Conservation (phyloP, 805 yeast species). For the Ascoidea asiatica region DNA sequence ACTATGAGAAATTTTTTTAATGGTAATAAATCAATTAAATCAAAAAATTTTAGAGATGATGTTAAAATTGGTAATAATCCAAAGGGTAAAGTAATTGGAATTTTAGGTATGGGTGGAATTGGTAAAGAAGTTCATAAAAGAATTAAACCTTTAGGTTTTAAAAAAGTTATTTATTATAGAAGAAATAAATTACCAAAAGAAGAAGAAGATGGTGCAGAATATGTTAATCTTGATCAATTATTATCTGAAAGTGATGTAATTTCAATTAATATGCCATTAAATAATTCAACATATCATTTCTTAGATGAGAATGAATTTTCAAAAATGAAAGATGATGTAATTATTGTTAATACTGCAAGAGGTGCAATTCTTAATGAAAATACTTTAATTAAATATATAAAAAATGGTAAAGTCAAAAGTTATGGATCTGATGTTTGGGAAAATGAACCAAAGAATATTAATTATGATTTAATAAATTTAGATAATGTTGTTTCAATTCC, state of each 20-base stretch:
- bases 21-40: conserved; percentile 25
- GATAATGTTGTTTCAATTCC: conserved; percentile 76
- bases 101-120: conserved; percentile 34
- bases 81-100: conserved; percentile 28
- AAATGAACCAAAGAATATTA: conserved; percentile 49
- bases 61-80: conserved; percentile 26
- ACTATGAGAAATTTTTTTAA: conserved; percentile 33
- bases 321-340: conserved; percentile 71
- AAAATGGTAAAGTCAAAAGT: conserved; percentile 49
- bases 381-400: conserved; percentile 41
- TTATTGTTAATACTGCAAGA: conserved; percentile 72
- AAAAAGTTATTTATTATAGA: conserved; percentile 27
- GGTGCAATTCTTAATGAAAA: conserved; percentile 70
- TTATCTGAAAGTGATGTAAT: conserved; percentile 18
- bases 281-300: conserved; percentile 22
- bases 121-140: conserved; percentile 29
- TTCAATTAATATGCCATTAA: conserved; percentile 25
- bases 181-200: conserved; percentile 25
- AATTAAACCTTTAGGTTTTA: conserved; percentile 31
- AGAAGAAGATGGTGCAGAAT: conserved; percentile 20
- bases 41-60: conserved; percentile 31
- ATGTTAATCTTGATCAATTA: conserved; percentile 16
- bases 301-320: conserved; percentile 35
- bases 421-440: conserved; percentile 72
- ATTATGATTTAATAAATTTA: conserved; percentile 43